Conservation (phyloP, 176 grass and related monocot species). For the Metroxylon sagu region DNA sequence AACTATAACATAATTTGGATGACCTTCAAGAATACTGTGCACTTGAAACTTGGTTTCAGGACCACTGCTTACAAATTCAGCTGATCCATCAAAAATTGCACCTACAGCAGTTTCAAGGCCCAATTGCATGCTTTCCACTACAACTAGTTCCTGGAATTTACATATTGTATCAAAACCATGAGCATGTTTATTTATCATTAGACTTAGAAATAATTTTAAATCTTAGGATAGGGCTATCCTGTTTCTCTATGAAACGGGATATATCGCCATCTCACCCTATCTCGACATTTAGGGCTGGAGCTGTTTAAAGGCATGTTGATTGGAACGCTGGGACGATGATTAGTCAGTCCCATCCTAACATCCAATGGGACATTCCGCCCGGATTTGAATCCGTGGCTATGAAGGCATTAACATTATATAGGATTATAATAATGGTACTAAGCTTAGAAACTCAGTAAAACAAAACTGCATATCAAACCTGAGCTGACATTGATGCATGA, state of each 20-base stretch:
- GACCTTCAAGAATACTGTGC: constrained; percentile 74
- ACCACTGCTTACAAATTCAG: constrained; percentile 41
- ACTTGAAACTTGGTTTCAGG: constrained; percentile 61
- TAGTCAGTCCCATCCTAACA: too few species aligned
- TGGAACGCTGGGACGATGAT: too few species aligned
- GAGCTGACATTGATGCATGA: constrained; percentile 50
- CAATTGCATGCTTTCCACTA: constrained; percentile 68
- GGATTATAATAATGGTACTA: too few species aligned
- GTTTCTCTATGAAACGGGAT: too few species aligned
- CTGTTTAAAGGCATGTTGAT: too few species aligned
- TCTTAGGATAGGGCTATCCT: too few species aligned
- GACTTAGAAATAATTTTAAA: too few species aligned
- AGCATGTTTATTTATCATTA: constrained; percentile 2
- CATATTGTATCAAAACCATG: constrained; percentile 13
- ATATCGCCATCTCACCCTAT: too few species aligned
- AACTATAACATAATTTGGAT: background rate
- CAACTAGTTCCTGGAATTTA: constrained; percentile 53
- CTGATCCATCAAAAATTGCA: constrained; percentile 73
- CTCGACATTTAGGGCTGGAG: too few species aligned
- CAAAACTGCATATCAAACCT: constrained; percentile 37
- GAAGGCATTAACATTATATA: too few species aligned
- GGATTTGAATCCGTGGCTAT: too few species aligned
- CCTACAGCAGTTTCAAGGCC: constrained; percentile 68
- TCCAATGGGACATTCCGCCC: too few species aligned
- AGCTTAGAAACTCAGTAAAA: background rate